phyloP scores from a whole-genome alignment of 1,284 basidiomycete species.

The Apiotrichum brassicae region DNA sequence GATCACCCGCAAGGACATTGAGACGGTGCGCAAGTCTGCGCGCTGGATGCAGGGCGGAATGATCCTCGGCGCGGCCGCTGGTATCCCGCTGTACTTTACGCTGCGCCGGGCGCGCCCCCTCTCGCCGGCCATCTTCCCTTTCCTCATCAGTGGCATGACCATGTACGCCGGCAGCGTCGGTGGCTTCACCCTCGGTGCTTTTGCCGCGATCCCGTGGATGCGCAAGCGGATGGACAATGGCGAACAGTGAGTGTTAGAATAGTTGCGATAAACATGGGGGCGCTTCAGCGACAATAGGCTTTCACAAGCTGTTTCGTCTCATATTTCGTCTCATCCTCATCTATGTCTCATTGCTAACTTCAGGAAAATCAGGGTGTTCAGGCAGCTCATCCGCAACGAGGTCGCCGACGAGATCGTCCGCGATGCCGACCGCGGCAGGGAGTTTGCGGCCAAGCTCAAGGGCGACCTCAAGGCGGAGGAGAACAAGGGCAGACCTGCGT shows the following conservation, averaged over 20 bases:
- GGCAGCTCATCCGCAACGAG: not conserved
- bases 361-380: not conserved
- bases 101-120: slow-evolving; percentile 1
- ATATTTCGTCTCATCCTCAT: no score
- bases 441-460: not conserved
- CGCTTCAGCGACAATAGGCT: no score
- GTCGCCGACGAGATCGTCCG: not conserved
- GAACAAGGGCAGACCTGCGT: no score
- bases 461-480: not conserved
- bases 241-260: no score
- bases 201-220: no score
- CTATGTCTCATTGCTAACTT: no score
- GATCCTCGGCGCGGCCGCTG: slow-evolving; percentile 13
- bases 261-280: no score
- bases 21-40: slow-evolving; percentile 26
- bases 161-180: not conserved
- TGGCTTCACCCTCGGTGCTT: not conserved
- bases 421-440: not conserved
- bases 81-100: slow-evolving; percentile 20
- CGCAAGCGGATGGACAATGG: no score
- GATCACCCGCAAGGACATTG: slow-evolving; percentile 29
- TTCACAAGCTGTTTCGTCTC: no score
- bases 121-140: not conserved
- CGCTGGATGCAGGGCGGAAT: slow-evolving; percentile 21
- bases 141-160: not conserved